phyloP scores from a whole-genome alignment of 1,284 basidiomycete genomes.

The Trichosporon inkin region DNA sequence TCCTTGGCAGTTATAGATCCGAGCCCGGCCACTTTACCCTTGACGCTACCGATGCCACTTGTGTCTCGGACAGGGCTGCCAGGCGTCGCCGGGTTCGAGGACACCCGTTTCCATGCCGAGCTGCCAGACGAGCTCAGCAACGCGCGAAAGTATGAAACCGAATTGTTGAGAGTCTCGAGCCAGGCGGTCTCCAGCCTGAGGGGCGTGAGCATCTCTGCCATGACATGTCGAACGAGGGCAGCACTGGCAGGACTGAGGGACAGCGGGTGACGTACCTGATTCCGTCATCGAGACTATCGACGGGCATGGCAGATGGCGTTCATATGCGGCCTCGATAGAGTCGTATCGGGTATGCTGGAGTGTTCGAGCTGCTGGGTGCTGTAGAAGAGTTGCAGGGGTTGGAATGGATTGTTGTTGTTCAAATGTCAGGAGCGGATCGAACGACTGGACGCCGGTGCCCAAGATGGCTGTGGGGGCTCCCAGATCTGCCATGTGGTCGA shows the following conservation, averaged over 20 bases:
- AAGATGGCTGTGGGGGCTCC: background rate
- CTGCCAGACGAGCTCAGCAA: slow-evolving; percentile 47
- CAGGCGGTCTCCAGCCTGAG: slow-evolving; percentile 48
- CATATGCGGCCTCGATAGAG: slow-evolving; percentile 6
- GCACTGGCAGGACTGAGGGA: background rate
- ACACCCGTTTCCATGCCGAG: slow-evolving; percentile 50
- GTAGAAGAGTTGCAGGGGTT: background rate
- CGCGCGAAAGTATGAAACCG: slow-evolving; percentile 45
- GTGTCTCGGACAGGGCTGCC: slow-evolving; percentile 26
- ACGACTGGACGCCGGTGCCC: background rate
- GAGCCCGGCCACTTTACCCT: slow-evolving; percentile 30
- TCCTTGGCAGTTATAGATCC: slow-evolving; percentile 42
- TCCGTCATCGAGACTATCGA: slow-evolving; percentile 46
- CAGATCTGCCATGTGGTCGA: background rate
- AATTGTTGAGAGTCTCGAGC: slow-evolving; percentile 42
- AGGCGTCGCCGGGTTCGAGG: slow-evolving; percentile 31
- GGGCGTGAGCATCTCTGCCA: background rate
- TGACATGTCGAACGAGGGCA: background rate
- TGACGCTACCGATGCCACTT: slow-evolving; percentile 11
- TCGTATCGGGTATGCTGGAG: too few relatives aligned
- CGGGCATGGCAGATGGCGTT: slow-evolving; percentile 26
- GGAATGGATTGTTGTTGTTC: slow-evolving; percentile 7
- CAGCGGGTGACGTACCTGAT: slow-evolving; percentile 37
- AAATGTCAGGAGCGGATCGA: background rate
- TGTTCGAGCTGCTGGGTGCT: background rate